A percentile compares a stretch with the other conserved stretches of the same genome.
Evolutionary conservation across 106 monocot genomes (phyloP).

Genomic region (Allium cepa): DNA sequence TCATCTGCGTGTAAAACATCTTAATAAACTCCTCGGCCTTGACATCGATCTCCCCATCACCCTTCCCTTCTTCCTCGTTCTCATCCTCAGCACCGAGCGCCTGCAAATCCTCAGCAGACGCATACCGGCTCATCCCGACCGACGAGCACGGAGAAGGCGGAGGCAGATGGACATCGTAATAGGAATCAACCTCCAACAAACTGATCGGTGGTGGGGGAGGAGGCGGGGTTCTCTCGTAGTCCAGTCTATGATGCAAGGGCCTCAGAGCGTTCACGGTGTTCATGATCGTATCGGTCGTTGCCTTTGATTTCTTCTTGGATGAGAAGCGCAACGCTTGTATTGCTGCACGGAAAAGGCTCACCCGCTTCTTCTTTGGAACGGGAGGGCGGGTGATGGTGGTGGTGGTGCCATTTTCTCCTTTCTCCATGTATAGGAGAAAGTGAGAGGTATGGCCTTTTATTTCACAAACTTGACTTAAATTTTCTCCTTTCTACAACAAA

Average conservation of each 20-base stretch:
- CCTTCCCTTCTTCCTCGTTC: not conserved
- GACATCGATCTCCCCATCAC: not conserved
- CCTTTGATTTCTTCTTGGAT: constrained; percentile 6
- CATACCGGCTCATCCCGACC: constrained; percentile 13
- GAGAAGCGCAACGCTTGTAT: not conserved
- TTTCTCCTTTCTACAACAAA: not conserved
- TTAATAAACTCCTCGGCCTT: not conserved
- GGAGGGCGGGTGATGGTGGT: not conserved
- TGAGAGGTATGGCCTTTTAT: not conserved
- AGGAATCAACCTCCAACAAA: constrained; percentile 3
- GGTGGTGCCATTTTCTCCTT: constrained; percentile 7
- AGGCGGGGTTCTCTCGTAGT: not conserved
- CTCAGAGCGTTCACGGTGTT: constrained; percentile 8
- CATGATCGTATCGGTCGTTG: not conserved
- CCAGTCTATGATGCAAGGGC: constrained; percentile 12
- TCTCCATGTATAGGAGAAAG: constrained; percentile 14
- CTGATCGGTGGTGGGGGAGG: not conserved
- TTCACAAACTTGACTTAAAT: not conserved
- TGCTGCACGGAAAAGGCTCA: constrained; percentile 4
- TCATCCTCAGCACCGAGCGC: not conserved
- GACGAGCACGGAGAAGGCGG: constrained; percentile 15
- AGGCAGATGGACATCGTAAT: constrained; percentile 11
- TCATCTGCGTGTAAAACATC: not conserved
- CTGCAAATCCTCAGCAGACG: constrained; percentile 11
- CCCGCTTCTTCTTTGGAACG: constrained; percentile 8